Evolutionary conservation across 148 eudicot species (phyloP).

Genomic region (Amaranthus hypochondriacus): DNA sequence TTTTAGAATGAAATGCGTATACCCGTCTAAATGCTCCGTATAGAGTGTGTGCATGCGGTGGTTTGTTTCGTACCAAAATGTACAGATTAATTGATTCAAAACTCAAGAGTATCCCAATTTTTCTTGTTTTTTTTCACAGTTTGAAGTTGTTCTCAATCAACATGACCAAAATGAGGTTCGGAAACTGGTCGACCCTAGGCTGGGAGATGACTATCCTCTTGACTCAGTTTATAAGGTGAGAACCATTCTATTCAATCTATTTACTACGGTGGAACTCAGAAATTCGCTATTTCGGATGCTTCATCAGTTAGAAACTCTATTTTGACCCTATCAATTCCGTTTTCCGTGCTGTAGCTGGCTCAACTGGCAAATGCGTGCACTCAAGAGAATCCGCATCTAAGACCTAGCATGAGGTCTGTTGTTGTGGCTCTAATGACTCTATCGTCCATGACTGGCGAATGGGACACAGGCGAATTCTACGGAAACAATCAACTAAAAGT

Average conservation of each 20-base stretch:
- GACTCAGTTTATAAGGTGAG: conserved; percentile 68
- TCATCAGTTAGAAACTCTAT: background rate
- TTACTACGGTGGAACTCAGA: background rate
- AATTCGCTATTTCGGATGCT: background rate
- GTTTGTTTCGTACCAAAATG: too few relatives aligned
- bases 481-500: conserved; percentile 41
- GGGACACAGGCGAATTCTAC: conserved; percentile 58
- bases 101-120: background rate
- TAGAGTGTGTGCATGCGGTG: too few relatives aligned
- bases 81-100: background rate
- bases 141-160: conserved; percentile 54
- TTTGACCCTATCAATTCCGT: background rate
- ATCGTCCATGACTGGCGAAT: conserved; percentile 69
- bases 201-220: conserved; percentile 59
- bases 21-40: too few relatives aligned
- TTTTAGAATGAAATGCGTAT: too few relatives aligned
- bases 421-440: conserved; percentile 80
- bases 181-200: conserved; percentile 67
- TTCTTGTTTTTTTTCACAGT: conserved; percentile 36
- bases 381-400: conserved; percentile 70
- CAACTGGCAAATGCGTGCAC: conserved; percentile 78
- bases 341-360: conserved; percentile 45
- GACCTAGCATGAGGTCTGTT: conserved; percentile 89
- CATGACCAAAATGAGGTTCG: conserved; percentile 47
- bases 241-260: background rate